Conservation (phyloP, 257 asterid genomes). For the Linaria vulgaris region DNA sequence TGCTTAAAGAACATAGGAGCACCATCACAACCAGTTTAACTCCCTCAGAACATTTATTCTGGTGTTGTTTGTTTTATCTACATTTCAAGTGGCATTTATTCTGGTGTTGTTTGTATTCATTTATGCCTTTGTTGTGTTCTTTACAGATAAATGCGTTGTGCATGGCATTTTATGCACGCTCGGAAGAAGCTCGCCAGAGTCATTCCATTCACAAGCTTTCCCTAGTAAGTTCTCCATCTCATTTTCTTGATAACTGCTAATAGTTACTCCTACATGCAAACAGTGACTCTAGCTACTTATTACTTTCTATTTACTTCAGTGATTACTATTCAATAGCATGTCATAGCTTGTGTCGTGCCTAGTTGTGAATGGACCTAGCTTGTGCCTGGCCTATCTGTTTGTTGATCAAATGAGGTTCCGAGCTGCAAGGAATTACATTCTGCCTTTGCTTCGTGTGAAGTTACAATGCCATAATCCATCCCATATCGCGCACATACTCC, state of each 20-base stretch:
- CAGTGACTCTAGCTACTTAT: constrained; percentile 8
- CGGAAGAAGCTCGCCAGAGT: constrained; percentile 97
- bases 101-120: constrained; percentile 3
- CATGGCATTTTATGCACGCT: constrained; percentile 98
- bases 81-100: constrained; percentile 16
- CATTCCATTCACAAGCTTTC: constrained; percentile 97
- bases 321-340: not conserved
- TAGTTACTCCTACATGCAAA: constrained; percentile 21
- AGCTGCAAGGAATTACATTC: not conserved
- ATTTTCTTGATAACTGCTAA: constrained; percentile 24
- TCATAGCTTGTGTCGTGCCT: not conserved
- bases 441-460: not conserved
- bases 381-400: constrained; percentile 6
- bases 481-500: not conserved
- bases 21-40: not conserved
- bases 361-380: constrained; percentile 15
- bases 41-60: not conserved
- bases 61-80: constrained; percentile 3
- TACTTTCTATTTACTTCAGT: constrained; percentile 13
- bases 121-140: constrained; percentile 12
- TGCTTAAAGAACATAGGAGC: not conserved
- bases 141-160: constrained; percentile 91
- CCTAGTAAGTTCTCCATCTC: constrained; percentile 50
- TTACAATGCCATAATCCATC: not conserved
- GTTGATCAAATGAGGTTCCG: constrained; percentile 5